Evolutionary conservation across 805 yeast genomes (phyloP), one percentile per base, ranked within the genome.

Genomic region (Spathaspora passalidarum): DNA sequence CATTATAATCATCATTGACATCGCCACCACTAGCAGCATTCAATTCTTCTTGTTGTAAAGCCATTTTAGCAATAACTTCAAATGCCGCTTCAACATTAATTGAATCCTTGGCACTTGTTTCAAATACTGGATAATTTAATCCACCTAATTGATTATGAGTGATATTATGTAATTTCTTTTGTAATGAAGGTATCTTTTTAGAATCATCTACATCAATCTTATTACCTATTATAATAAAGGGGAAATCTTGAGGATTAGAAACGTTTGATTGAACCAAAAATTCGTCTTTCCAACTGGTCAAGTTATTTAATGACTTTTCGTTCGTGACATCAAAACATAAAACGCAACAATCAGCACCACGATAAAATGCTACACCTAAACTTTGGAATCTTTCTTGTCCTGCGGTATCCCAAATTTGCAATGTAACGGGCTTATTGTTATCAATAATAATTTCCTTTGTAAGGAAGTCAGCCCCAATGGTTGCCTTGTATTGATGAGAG

Each of bases 331-430:
- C 99, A 63, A 87, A 92, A 55, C 94, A 96, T 49, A 92, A 76
- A 8, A 92, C 97, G 69, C 98, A 94, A 68, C 98, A 94, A 66
- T 94, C 98, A 1, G 98, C 97, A 32, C 98, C 98, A 58, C 99
- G 77, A 66, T 94, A 92, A 65, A 92, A 92, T 0, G 98, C 98
- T 38, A 92, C 97, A 13, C 98, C 98, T 50, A 92, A 74, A 48
- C 95, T 85, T 69, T 94, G 98, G 76, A 92, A 92, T 59, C 99
- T 79, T 68, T 92, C 99, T 72, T 92, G 99, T 32, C 99, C 99
- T 6, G 98, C 98, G 37, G 99, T 92, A 62, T 92, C 99, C 99
- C 99, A 92, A 45, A 94, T 86, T 68, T 87, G 92, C 76, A 86
- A 76, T 18, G 88, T 82, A 7, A 85, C 90, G 52, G 79, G 79